These are phyloP conservation scores for Alternaria sp. DNA, from an alignment of 2,329 filamentous ascomycete genomes.

Conservation along the genomic window DNA sequence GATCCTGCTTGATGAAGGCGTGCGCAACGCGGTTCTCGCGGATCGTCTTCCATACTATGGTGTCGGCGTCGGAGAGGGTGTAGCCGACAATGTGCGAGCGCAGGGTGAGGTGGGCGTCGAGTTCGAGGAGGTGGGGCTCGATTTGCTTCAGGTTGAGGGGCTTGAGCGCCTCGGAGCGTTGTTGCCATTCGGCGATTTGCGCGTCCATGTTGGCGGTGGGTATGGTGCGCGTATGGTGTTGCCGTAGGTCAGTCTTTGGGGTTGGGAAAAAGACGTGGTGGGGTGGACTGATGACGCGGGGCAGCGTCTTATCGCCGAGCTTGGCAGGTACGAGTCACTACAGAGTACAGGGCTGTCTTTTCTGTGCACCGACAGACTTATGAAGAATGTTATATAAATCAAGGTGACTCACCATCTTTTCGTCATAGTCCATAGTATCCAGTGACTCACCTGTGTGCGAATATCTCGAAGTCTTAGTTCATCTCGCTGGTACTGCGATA, in stretches of 20 bases:
- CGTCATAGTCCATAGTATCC: too few species aligned
- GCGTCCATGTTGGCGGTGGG: conserved; percentile 37
- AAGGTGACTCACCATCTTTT: too few species aligned
- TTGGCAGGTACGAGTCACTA: conserved; percentile 14
- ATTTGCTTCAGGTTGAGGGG: conserved; percentile 80
- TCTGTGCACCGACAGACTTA: not conserved
- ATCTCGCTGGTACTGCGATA: too few species aligned
- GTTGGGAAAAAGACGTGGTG: conserved; percentile 8
- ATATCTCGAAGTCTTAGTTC: too few species aligned
- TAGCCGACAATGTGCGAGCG: conserved; percentile 88
- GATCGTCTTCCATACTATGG: conserved; percentile 82
- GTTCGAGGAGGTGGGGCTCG: conserved; percentile 73
- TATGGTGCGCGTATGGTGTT: not conserved
- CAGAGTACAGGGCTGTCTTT: not conserved
- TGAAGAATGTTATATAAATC: not conserved
- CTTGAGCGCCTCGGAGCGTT: conserved; percentile 59
- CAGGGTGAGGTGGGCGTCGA: conserved; percentile 87
- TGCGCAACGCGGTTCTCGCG: conserved; percentile 84
- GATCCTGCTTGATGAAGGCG: conserved; percentile 79
- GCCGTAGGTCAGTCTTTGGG: not conserved
- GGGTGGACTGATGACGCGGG: conserved; percentile 7
- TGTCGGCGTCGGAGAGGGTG: conserved; percentile 75
- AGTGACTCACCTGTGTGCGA: too few species aligned
- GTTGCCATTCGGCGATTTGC: conserved; percentile 62
- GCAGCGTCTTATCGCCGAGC: conserved; percentile 1